These are phyloP conservation scores for Erodium moschatum DNA, from an alignment of 441 rosid genomes.

Conservation along the genomic window DNA sequence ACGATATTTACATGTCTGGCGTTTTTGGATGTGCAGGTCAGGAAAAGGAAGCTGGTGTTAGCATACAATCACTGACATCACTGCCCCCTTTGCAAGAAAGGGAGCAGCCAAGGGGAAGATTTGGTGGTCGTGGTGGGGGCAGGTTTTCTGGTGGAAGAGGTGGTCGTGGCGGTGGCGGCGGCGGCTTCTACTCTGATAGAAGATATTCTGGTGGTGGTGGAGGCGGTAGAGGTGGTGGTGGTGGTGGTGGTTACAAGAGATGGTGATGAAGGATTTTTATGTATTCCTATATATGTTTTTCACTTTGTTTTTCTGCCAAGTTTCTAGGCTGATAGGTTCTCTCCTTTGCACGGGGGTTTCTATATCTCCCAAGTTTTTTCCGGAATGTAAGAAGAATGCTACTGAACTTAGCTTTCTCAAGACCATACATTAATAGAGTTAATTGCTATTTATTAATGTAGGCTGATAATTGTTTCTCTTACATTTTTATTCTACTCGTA, in stretches of 20 bases:
- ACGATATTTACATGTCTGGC: background rate
- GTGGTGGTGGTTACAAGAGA: slow-evolving; percentile 29
- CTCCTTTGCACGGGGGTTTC: background rate
- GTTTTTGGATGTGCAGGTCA: slow-evolving; percentile 34
- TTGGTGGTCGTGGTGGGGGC: slow-evolving; percentile 35
- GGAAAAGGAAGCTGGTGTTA: slow-evolving; percentile 55
- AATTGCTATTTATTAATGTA: background rate
- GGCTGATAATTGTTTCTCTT: too few species aligned
- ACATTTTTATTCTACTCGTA: too few species aligned
- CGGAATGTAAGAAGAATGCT: too few species aligned
- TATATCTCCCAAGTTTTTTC: background rate
- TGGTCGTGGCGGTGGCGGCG: slow-evolving; percentile 38
- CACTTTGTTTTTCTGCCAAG: background rate
- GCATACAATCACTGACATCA: slow-evolving; percentile 51
- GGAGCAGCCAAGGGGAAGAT: slow-evolving; percentile 57
- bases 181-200: slow-evolving; percentile 36
- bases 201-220: slow-evolving; percentile 27
- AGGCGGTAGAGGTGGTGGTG: slow-evolving; percentile 19
- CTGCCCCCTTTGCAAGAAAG: slow-evolving; percentile 72
- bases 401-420: too few species aligned
- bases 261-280: slow-evolving; percentile 28
- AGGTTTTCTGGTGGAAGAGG: slow-evolving; percentile 25
- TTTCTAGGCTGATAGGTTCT: background rate
- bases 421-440: too few species aligned
- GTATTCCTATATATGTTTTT: background rate